These are phyloP conservation scores for Pythium oligandrum DNA, from an alignment of 352 stramenopile species.

Conservation along the genomic window DNA sequence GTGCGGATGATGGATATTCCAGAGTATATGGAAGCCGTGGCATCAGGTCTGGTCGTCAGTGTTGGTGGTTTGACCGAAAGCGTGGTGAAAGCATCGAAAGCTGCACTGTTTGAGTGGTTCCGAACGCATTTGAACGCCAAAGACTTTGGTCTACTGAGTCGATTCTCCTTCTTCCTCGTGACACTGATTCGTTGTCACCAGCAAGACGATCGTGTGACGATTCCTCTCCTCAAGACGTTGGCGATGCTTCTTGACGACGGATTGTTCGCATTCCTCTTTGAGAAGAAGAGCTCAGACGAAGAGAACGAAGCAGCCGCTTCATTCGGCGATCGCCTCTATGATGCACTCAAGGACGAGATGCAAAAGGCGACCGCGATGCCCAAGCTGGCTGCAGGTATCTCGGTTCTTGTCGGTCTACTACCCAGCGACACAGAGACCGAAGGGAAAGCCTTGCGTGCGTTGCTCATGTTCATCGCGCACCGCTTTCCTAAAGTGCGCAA, in stretches of 20 bases:
- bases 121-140: conserved; percentile 39
- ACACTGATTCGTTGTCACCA: conserved; percentile 51
- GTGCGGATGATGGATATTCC: conserved; percentile 83
- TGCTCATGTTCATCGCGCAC: conserved; percentile 77
- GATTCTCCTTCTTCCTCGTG: conserved; percentile 69
- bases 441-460: conserved; percentile 48
- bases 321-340: conserved; percentile 62
- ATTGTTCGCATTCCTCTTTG: conserved; percentile 54
- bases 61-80: conserved; percentile 95
- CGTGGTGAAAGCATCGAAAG: conserved; percentile 83
- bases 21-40: conserved; percentile 78
- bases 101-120: conserved; percentile 58
- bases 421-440: conserved; percentile 57
- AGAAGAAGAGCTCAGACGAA: conserved; percentile 14
- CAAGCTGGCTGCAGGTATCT: conserved; percentile 64
- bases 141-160: conserved; percentile 58
- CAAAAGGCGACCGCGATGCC: conserved; percentile 49
- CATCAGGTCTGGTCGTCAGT: conserved; percentile 91
- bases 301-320: conserved; percentile 24
- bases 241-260: conserved; percentile 66
- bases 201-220: conserved; percentile 75
- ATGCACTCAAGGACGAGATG: conserved; percentile 63
- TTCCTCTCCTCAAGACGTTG: conserved; percentile 87
- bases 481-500: conserved; percentile 86
- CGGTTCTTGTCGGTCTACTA: conserved; percentile 68